These are phyloP conservation scores for Ceratocystis harringtonii DNA, from an alignment of 2,329 filamentous ascomycete genomes.

Conservation along the genomic window DNA sequence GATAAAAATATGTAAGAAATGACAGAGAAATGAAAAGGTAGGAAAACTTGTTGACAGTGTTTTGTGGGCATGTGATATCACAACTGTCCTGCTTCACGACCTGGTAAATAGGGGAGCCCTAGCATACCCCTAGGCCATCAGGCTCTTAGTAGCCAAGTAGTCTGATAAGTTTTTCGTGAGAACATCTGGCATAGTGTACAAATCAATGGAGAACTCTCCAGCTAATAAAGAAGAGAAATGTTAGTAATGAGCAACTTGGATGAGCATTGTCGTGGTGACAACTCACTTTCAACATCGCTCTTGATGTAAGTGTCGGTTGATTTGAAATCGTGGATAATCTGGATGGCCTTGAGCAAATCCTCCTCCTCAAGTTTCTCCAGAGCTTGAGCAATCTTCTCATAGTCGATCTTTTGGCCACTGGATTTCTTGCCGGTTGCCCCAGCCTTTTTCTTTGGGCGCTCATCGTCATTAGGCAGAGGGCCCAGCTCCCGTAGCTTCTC, in stretches of 20 bases:
- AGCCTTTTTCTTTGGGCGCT: constrained; percentile 45
- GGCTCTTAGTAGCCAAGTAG: constrained; percentile 36
- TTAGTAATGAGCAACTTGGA: constrained; percentile 8
- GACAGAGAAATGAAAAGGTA: constrained; percentile 8
- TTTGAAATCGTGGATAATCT: constrained; percentile 98
- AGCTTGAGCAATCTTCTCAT: constrained; percentile 91
- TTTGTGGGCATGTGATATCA: neutral
- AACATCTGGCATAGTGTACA: constrained; percentile 87
- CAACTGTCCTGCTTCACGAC: neutral
- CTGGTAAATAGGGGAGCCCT: neutral
- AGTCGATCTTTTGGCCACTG: constrained; percentile 60
- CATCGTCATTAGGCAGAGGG: constrained; percentile 62
- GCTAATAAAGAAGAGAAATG: constrained; percentile 31
- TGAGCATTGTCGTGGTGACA: neutral
- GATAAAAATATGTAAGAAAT: constrained; percentile 2
- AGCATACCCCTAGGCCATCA: neutral
- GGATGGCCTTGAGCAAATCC: constrained; percentile 83
- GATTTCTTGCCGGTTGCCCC: constrained; percentile 56
- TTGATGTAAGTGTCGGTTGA: constrained; percentile 86
- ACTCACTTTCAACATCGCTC: constrained; percentile 87
- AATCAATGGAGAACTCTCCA: constrained; percentile 94
- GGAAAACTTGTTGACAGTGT: neutral
- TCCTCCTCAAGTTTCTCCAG: constrained; percentile 83
- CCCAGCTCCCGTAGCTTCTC: constrained; percentile 69
- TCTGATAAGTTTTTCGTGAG: constrained; percentile 95